Evolutionary conservation across 2,329 filamentous ascomycete genomes (phyloP), one percentile per base, ranked within the genome.

Genomic region (Ilyonectria robusta): DNA sequence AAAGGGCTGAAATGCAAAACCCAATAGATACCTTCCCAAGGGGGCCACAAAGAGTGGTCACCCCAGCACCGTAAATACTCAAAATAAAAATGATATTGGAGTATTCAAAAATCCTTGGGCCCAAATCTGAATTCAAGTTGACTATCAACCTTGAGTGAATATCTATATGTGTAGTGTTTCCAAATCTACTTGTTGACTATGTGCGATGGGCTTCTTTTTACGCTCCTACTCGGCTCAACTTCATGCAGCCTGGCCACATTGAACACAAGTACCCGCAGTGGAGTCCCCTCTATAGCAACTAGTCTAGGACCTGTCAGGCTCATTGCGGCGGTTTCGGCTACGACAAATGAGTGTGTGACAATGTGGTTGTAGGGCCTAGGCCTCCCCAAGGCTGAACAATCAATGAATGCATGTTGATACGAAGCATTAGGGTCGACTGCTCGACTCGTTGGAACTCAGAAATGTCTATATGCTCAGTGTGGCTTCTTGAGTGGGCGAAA

Each of bases 21-120:
- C 60, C 37, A 17, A 57, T 19, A 53, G 21, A 55, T 51, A 68
- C 26, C n/a, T 51, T 37, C 66, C 17, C 7, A 48, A 19, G 53
- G 46, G 23, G 50, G 57, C 50, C 44, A 61, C 29, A 19, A 33
- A 33, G 15, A 42, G 42, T 57, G 10, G 15, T 42, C 8, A 42
- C 11, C 51, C 40, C 40, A 59, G 42, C 66, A 67, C 40, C 61
- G 33, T 60, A 54, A 59, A 37, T 67, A 65, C 44, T 54, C 57
- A 57, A 62, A 66, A 72, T 69, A 66, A 54, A 67, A 50, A 29
- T 54, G 63, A 56, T 40, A 56, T 23, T 67, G 62, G 63, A 72
- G 65, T 71, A 67, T 21, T 26, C 37, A 29, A 42, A 42, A 37
- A 21, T 6, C 15, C 6, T 31, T n/a, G 8, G 2, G n/a, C 19